Evolutionary conservation across 176 grass and related monocot species (phyloP), one percentile per base, ranked within the genome.

Genomic region (Aechmea fasciata): DNA sequence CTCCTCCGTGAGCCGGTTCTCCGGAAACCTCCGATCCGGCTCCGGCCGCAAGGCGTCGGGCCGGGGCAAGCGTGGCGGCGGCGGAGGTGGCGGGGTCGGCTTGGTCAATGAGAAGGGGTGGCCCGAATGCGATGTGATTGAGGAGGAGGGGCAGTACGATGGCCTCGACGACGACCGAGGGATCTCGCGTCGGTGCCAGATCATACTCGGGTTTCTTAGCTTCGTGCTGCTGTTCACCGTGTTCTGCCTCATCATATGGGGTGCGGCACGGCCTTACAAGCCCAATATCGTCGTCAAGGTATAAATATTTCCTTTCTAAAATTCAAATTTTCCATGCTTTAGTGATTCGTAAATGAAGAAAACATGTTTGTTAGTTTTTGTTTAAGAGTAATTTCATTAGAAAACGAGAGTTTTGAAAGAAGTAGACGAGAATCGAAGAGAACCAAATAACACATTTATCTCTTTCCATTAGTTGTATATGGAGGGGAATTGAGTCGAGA

Each of bases 231-330:
- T 70, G 19, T 97, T 97, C 78, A 77, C 84, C 9, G 4, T 85
- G 41, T 74, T 77, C 5, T 92, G 88, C 80, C 86, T 97, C 10
- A 64, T 90, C 65, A 83, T 92, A n/a, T 97, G 93, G 93, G 93
- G 89, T 11, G 82, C 71, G 3, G 89, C 93, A 63, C 86, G 86
- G 0, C 86, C 75, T 5, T 83, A 90, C 79, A 79, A 90, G 13
- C 81, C 93, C 11, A 57, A 19, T 2, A 66, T 90, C 68, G 10
- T 85, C 55, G 77, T 85, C 67, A 83, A 90, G 93, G 88, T 96
- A 77, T 19, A 1, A 59, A 41, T 7, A 41, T 41, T 41, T 41
- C 33, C 33, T 41, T 41, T 41, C 33, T 7, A 41, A 6, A 41
- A 41, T 8, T 41, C 33, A 41, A 6, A 6, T 33, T 33, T 33